phyloP scores from a whole-genome alignment of 2,329 filamentous ascomycete species.

The Pseudogymnoascus sp. region DNA sequence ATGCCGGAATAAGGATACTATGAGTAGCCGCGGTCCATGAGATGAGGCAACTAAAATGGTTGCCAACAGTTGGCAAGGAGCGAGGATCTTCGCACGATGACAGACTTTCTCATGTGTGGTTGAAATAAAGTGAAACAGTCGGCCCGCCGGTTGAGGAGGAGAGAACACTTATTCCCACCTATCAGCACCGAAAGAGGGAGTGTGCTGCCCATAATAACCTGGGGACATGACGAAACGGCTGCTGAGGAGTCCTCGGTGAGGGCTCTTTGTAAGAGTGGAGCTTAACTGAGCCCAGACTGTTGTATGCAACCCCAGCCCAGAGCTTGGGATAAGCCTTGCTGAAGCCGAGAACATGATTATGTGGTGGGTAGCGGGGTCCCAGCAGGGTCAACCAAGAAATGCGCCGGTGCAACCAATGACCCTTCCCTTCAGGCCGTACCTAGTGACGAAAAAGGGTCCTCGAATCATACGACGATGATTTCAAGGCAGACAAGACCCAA shows the following conservation, averaged over 20 bases:
- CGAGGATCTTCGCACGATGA: not conserved
- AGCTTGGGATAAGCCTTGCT: not conserved
- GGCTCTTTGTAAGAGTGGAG: not conserved
- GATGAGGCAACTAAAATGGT: not conserved
- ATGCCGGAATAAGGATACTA: not conserved
- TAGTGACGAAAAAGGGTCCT: not conserved
- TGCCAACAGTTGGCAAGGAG: not conserved
- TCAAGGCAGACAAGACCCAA: not conserved
- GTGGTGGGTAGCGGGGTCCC: not conserved
- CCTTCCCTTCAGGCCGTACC: not conserved
- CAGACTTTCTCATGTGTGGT: not conserved
- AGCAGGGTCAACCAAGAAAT: not conserved
- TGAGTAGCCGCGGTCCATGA: not conserved
- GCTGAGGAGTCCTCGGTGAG: not conserved
- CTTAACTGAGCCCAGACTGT: not conserved
- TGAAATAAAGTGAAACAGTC: not conserved
- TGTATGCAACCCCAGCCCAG: not conserved
- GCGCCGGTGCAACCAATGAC: not conserved
- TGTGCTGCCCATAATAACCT: not conserved
- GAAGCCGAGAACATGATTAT: not conserved
- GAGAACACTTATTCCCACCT: not conserved
- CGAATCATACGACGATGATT: conserved; percentile 1
- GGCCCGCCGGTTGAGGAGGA: not conserved
- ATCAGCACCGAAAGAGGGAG: not conserved
- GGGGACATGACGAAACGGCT: not conserved